These are phyloP conservation scores for Paramecium octaurelia DNA, from an alignment of 73 alveolate species.

Conservation along the genomic window DNA sequence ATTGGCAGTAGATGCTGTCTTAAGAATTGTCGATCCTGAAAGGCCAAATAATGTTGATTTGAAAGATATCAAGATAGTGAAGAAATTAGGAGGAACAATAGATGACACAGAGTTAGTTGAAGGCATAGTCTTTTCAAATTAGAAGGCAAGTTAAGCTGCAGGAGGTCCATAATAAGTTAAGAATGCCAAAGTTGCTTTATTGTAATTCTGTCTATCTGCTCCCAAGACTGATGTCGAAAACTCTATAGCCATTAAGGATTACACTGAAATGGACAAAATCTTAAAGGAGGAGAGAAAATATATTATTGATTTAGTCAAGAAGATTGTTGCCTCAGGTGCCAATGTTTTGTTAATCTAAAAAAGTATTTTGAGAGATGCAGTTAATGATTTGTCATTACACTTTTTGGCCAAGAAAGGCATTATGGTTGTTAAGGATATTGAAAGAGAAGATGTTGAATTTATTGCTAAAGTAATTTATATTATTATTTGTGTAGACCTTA, in stretches of 20 bases:
- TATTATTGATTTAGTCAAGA: constrained; percentile 91
- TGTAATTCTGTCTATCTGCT: constrained; percentile 97
- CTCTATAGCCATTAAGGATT: constrained; percentile 84
- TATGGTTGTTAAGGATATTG: constrained; percentile 98
- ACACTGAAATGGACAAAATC: constrained; percentile 98
- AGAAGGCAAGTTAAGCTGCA: constrained; percentile 92
- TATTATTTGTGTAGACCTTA: constrained; percentile 59
- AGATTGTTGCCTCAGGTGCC: constrained; percentile 97
- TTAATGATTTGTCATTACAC: constrained; percentile 95
- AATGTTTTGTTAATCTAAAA: constrained; percentile 97
- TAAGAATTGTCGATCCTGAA: constrained; percentile 80
- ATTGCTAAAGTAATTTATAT: constrained; percentile 78
- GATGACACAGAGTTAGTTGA: constrained; percentile 98
- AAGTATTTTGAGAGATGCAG: constrained; percentile 98
- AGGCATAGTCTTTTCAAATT: constrained; percentile 96
- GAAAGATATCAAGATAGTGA: constrained; percentile 93
- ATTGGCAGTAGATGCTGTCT: constrained; percentile 98
- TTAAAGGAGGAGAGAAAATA: constrained; percentile 97
- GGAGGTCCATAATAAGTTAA: constrained; percentile 97
- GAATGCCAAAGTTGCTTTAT: constrained; percentile 97
- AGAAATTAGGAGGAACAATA: constrained; percentile 98
- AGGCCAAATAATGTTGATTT: constrained; percentile 95
- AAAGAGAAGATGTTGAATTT: constrained; percentile 98
- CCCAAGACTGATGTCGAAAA: constrained; percentile 99
- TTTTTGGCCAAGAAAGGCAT: constrained; percentile 98